Evolutionary conservation across 2,329 filamentous ascomycete genomes (phyloP), one percentile per base, ranked within the genome.

Genomic region (Colletotrichum spinosum): DNA sequence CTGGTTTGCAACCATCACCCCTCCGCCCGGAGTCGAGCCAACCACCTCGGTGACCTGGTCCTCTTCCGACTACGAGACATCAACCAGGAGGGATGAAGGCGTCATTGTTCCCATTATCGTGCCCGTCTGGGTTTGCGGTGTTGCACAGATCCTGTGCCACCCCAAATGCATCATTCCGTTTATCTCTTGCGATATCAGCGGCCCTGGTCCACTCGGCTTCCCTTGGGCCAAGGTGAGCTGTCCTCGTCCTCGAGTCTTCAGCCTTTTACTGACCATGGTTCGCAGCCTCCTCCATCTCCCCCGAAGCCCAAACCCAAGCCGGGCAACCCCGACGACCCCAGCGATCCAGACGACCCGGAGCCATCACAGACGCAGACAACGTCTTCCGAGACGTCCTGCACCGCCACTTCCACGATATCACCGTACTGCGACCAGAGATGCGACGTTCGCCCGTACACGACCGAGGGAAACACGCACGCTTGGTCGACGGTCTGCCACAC

Each of bases 201-300:
- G 35, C 10, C 59, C 59, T 2, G 59, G 59, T 4, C 53, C 59
- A 3, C 45, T 51, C 2, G 59, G 59, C 3, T 62, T 62, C 17
- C 53, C 59, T 0, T 62, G 63, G 71, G 70, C 74, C 60, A 76
- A 77, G 75, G 76, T 77, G 70, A 55, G 70, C 63, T 39, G 11
- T 35, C 8, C 41, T 45, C 7, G 9, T 7, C 12, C 6, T 8
- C 11, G 46, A 11, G 12, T 6, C 4, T 37, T 17, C 2, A 44
- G 74, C n/a, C 15, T 9, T 9, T 7, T 25, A 34, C 39, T 62
- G 10, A 62, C 54, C 2, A 12, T n/a, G 1, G 1, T 6, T 12
- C 10, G 2, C 8, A 62, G 59, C 59, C 59, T 11, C 59, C 59
- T 0, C 8, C 39, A 1, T n/a, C 15, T 8, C 55, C 55, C 4